Base-by-base conservation (phyloP, 1,284 basidiomycete species). In the Phylloporus sp. region DNA sequence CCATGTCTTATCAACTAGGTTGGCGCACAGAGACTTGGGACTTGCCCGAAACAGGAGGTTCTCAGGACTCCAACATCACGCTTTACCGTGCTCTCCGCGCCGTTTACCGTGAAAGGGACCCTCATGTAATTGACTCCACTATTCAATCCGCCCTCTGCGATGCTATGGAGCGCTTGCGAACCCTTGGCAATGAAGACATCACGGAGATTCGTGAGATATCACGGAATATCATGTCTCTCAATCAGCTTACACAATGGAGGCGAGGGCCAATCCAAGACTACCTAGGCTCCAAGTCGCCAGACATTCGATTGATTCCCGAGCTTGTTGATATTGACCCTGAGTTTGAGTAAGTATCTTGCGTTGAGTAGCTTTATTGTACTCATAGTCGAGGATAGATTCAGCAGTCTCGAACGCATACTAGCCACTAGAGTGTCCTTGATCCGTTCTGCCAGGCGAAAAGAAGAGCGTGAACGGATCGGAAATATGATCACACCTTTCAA, bases 1-100 rank as follows among this genome's bases (percentile, higher is more conserved):
- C 82, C 20, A 85, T 94, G 78, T 88, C 86, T 47, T 95, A 95
- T 78, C 88, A 90, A 56, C 83, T 97, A 1, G 96, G 93, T 10
- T 98, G 96, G 96, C 86, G 95, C 49, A 95, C 95, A 2, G 91
- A 93, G 66, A 91, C 90, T 1, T 99, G 97, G 97, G 96, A 99
- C 77, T 83, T 98, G 17, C 95, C 97, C 0, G 87, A 94, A 62
- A 81, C 82, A 20, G 71, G 80, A 15, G 80, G 80, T 4, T 77
- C 80, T 59, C 80, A 82, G 19, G 82, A 84, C 32, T 79, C 88
- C 10, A 89, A 87, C n/a, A 83, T 86, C 20, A 82, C 90, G 2
- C 81, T 98, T 5, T 98, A 97, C 80, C 83, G 86, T 32, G 91
- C 94, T 17, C 84, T 99, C 32, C 89, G 92, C 39, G 89, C 94